phyloP scores from a whole-genome alignment of 306 rosid genomes.

The Coriaria nepalensis region DNA sequence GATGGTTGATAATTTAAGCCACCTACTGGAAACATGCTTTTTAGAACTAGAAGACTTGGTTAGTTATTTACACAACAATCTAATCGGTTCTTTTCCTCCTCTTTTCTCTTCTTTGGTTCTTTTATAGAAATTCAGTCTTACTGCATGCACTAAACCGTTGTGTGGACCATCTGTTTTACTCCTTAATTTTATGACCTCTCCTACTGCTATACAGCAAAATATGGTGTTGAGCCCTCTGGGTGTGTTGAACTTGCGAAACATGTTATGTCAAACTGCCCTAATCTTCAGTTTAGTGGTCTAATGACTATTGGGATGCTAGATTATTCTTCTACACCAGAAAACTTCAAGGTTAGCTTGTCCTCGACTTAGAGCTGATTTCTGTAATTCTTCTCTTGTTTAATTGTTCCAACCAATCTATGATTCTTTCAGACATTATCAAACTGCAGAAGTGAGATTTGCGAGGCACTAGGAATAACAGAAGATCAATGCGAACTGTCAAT shows the following conservation, averaged over 20 bases:
- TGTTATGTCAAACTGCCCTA: slow-evolving; percentile 47
- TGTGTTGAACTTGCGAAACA: slow-evolving; percentile 78
- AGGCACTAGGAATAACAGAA: slow-evolving; percentile 58
- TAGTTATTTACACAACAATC: no score
- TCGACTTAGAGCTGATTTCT: slow-evolving; percentile 4
- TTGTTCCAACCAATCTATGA: slow-evolving; percentile 11
- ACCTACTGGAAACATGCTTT: no score
- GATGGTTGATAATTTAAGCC: no score
- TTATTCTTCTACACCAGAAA: slow-evolving; percentile 79
- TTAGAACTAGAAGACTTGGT: no score
- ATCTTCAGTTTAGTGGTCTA: slow-evolving; percentile 73
- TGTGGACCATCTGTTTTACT: no score
- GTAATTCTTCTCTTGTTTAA: slow-evolving; percentile 1
- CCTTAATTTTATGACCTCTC: no score
- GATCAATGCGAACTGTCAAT: slow-evolving; percentile 76
- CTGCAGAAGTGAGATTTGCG: slow-evolving; percentile 72
- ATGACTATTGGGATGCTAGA: slow-evolving; percentile 97
- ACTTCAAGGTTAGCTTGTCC: slow-evolving; percentile 49
- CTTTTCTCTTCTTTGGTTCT: no score
- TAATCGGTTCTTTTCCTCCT: no score
- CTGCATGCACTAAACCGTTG: no score
- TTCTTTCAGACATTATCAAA: slow-evolving; percentile 42
- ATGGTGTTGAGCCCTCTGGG: slow-evolving; percentile 62
- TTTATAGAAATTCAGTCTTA: no score
- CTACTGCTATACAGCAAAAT: slow-evolving; percentile 83